Percentiles rank a stretch among this genome's conserved stretches.
Conservation (phyloP, 2,329 filamentous ascomycete genomes). For the Periconia macrospinosa region DNA sequence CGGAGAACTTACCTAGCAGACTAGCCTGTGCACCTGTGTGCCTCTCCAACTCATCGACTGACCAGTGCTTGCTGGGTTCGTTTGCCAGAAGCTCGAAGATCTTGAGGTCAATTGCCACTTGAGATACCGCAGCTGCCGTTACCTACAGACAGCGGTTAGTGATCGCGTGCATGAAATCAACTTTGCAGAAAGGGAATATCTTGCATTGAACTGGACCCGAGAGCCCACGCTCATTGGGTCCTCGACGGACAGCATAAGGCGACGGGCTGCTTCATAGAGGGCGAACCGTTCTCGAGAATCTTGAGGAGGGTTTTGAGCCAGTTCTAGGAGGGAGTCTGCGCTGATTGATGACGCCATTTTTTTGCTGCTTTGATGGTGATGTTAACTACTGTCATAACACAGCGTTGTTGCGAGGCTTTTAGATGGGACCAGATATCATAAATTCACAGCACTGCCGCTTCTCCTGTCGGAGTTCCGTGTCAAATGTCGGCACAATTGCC, state of each 20-base stretch:
- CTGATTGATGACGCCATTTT: constrained; percentile 5
- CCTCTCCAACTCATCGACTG: constrained; percentile 5
- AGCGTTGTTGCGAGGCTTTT: no score
- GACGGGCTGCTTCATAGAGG: constrained; percentile 6
- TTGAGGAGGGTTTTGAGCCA: constrained; percentile 5
- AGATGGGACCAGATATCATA: no score
- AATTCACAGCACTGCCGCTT: no score
- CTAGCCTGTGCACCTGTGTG: constrained; percentile 6
- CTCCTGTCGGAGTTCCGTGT: no score
- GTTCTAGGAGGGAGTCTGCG: constrained; percentile 5
- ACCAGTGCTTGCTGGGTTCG: constrained; percentile 6
- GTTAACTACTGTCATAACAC: neutral
- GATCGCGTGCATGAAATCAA: neutral
- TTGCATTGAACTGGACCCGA: constrained; percentile 4
- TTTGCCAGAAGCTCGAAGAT: constrained; percentile 6
- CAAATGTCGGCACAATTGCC: no score
- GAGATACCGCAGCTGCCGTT: constrained; percentile 5
- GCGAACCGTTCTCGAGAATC: constrained; percentile 5
- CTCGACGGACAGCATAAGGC: constrained; percentile 6
- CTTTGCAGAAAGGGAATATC: constrained; percentile 3
- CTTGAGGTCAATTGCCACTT: constrained; percentile 7
- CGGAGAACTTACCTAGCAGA: constrained; percentile 5
- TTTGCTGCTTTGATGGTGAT: constrained; percentile 6
- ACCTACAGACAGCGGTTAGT: constrained; percentile 4
- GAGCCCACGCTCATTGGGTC: constrained; percentile 6